Evolutionary conservation across 495 filamentous ascomycete genomes (phyloP).

Genomic region (Xanthoparmelia taractica): DNA sequence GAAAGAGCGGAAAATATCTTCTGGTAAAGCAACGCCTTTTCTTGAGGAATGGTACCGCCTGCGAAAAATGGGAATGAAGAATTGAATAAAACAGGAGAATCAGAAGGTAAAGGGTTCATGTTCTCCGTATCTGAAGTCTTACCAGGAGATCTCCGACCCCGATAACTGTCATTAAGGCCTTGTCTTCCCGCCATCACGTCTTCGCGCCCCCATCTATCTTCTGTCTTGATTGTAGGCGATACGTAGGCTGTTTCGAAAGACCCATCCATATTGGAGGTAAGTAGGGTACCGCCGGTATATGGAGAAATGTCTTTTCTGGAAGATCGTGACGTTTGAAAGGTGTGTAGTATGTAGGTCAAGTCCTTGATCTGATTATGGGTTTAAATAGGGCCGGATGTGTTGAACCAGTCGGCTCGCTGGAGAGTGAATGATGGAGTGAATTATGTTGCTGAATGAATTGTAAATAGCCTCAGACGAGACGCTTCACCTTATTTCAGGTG

Average conservation of each 20-base stretch:
- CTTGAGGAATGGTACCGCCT: background rate
- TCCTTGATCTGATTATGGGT: background rate
- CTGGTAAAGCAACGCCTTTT: background rate
- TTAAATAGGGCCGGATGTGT: background rate
- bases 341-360: background rate
- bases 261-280: slow-evolving; percentile 19
- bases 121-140: slow-evolving; percentile 25
- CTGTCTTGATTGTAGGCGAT: slow-evolving; percentile 23
- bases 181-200: slow-evolving; percentile 19
- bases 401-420: background rate
- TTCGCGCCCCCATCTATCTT: slow-evolving; percentile 24
- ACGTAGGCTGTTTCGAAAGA: slow-evolving; percentile 19
- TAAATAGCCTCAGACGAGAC: background rate
- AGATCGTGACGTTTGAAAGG: background rate
- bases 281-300: background rate
- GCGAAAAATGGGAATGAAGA: background rate
- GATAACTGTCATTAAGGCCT: slow-evolving; percentile 34
- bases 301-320: background rate
- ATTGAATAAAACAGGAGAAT: background rate
- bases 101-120: background rate
- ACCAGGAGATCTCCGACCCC: slow-evolving; percentile 46
- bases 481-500: slow-evolving; percentile 23
- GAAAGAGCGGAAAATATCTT: slow-evolving; percentile 2
- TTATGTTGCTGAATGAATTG: background rate
- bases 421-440: background rate